phyloP scores from a whole-genome alignment of 306 rosid genomes.

The Cucurbita moschata region DNA sequence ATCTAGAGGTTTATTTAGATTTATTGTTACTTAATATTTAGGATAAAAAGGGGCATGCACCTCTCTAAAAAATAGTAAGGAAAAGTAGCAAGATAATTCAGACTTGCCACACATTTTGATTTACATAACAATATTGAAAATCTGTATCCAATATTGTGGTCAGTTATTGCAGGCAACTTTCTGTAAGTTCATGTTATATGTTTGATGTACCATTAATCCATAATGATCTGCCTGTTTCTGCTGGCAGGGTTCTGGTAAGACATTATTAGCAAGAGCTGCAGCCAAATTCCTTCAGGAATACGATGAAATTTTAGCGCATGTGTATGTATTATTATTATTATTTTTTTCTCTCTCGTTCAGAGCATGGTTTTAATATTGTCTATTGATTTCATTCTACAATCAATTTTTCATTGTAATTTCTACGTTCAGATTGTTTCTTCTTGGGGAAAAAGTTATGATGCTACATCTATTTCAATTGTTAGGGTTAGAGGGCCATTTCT shows the following conservation, averaged over 20 bases:
- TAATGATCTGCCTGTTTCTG: not conserved
- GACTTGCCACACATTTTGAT: no score
- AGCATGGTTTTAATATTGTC: not conserved
- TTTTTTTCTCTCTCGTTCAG: not conserved
- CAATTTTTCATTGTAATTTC: not conserved
- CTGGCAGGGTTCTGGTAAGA: conserved; percentile 90
- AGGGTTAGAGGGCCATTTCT: not conserved
- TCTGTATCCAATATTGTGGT: no score
- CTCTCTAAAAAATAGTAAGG: no score
- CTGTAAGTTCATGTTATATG: not conserved
- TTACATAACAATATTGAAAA: no score
- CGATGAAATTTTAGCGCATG: conserved; percentile 55
- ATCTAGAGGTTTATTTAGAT: no score
- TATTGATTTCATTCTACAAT: not conserved
- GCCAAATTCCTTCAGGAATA: conserved; percentile 56
- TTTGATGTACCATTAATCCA: not conserved
- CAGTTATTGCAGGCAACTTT: not conserved
- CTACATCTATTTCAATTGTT: not conserved
- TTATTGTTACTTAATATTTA: no score
- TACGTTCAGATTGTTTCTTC: not conserved
- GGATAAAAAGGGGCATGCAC: no score
- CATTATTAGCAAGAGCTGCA: conserved; percentile 55
- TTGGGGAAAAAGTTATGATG: not conserved
- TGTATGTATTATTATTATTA: conserved; percentile 31
- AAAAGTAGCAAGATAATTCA: no score